Evolutionary conservation across 805 yeast species (phyloP), one percentile per base, ranked within the genome.

Genomic region (Sugiyamaella mastotermitis): DNA sequence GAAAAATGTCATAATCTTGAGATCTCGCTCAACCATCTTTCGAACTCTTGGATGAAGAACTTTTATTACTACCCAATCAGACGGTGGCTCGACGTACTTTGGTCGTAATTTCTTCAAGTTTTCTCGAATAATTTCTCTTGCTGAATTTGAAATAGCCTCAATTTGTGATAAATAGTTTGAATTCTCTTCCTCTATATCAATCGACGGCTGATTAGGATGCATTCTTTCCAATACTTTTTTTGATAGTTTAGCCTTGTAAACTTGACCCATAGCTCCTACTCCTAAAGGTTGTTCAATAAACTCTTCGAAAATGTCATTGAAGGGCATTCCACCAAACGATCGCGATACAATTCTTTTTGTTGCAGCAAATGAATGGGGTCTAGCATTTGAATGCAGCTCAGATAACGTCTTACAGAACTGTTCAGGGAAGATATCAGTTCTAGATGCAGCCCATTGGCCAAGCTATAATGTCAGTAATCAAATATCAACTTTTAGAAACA

Each of bases 391-490:
- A 58, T 92, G 99, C 39, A 92, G 63, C 17, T 72, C 63, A 7
- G 84, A 74, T 49, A 92, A 62, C 53, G 83, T 87, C 16, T 74
- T 73, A 57, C 97, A 90, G 59, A 90, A 62, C 28, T 73, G 83
- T 33, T 63, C 65, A 3, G 95, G 81, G 62, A 92, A 90, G 23
- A 92, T 81, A 61, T 92, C 99, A 0, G 94, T 84, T 59, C 99
- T 74, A 8, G 95, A 83, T 2, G 97, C 97, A 0, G 98, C 98
- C 99, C 99, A 92, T 64, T 92, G 99, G 3, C 97, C 98, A 41
- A 92, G 71, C 59, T 47, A 25, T 14, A n/a, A 27, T 17, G 41
- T 38, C 28, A 35, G 38, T 85, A 83, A 40, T 7, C 18, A n/a
- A n/a, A n/a, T n/a, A n/a, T n/a, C n/a, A 25, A 14, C 83, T 78